Evolutionary conservation across 805 yeast species (phyloP), one percentile per base, ranked within the genome.

Genomic region (Ogataea pini): DNA sequence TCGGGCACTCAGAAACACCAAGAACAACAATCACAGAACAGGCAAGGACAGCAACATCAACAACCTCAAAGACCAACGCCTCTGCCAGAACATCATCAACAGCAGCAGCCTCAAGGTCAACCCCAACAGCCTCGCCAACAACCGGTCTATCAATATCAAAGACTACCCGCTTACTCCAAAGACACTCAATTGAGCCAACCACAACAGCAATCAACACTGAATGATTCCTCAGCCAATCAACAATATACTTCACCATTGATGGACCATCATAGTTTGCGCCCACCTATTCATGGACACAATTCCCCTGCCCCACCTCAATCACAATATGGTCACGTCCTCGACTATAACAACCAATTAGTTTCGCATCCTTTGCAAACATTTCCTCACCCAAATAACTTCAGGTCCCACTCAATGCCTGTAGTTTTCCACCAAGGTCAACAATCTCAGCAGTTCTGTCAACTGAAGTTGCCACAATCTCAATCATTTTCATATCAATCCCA

Each of bases 351-450:
- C 10, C 42, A 37, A 3, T 22, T 38, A 8, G 31, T 40, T 9
- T 37, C 36, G 6, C 47, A 24, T 17, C 46, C 48, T n/a, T 38
- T 46, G 5, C 44, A 47, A 10, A 39, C 38, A n/a, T 46, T 39
- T 27, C 50, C 48, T 5, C 53, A 32, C 12, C 50, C 54, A 17
- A 10, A 32, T 12, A 16, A 46, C 13, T 49, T 42, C 48, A 40
- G 52, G 20, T 33, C 56, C 2, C 51, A 46, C 12, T 43, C 56
- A 2, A 24, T 52, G 39, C 46, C 51, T 4, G 45, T 41, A 22
- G 16, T 39, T 13, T 46, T 43, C 16, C 48, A 47, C 7, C 49
- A 38, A 3, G 31, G 38, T 18, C 48, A 47, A 13, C 33, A 39
- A 37, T 5, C n/a, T 13, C 42, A 39, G 20, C 32, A 14, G 24